Percentiles rank a stretch among this genome's conserved stretches.
phyloP scores from a whole-genome alignment of 805 yeast genomes.

The Hanseniaspora singularis region DNA sequence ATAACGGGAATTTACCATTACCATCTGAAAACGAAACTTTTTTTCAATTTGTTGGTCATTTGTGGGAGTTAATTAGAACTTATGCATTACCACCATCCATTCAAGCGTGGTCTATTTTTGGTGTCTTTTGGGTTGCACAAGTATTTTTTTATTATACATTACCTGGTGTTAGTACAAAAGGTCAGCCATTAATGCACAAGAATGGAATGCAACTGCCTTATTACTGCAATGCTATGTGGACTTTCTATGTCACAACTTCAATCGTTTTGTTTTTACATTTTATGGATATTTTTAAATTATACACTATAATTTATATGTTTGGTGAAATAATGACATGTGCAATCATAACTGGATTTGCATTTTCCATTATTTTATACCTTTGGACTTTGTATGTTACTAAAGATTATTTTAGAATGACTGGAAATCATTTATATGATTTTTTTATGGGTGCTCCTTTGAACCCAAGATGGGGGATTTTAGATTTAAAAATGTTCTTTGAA shows the following conservation, averaged over 20 bases:
- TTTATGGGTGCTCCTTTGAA: constrained; percentile 97
- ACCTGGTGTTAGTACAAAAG: constrained; percentile 92
- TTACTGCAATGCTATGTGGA: constrained; percentile 81
- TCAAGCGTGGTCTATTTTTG: constrained; percentile 58
- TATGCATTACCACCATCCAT: constrained; percentile 45
- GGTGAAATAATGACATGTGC: constrained; percentile 92
- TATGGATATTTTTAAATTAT: constrained; percentile 60
- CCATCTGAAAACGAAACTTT: constrained; percentile 43
- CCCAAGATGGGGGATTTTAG: constrained; percentile 87
- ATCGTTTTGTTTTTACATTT: constrained; percentile 53
- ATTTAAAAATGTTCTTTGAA: constrained; percentile 93
- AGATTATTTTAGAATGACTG: constrained; percentile 84
- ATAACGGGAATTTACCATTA: constrained; percentile 58
- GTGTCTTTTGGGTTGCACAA: constrained; percentile 58
- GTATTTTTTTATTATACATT: constrained; percentile 62
- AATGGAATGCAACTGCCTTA: constrained; percentile 74
- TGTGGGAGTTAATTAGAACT: constrained; percentile 36
- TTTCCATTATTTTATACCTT: constrained; percentile 59
- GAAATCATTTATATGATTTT: constrained; percentile 77
- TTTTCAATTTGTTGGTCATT: constrained; percentile 36
- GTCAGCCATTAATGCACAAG: constrained; percentile 80
- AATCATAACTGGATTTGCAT: constrained; percentile 60
- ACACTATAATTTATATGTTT: constrained; percentile 65
- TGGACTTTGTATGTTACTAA: constrained; percentile 52
- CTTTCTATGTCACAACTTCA: constrained; percentile 59